Conservation (phyloP, 176 grass and related monocot species). For the Musa schizocarpa region DNA sequence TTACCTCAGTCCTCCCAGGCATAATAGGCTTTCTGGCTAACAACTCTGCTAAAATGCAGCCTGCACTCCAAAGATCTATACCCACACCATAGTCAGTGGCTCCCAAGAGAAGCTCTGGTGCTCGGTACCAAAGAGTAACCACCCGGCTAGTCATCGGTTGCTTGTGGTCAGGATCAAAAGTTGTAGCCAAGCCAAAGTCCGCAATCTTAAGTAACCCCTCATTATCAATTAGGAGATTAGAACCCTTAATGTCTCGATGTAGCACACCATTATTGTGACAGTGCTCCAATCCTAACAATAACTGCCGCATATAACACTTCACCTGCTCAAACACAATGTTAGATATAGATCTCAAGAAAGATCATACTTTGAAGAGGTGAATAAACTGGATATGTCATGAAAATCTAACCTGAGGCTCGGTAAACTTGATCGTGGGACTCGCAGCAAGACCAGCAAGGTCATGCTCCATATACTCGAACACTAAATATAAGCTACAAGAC, state of each 20-base stretch:
- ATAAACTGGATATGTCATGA: background rate
- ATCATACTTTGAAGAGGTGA: background rate
- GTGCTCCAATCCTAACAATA: constrained; percentile 13
- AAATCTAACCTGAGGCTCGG: constrained; percentile 16
- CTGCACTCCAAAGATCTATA: constrained; percentile 19
- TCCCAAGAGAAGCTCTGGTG: constrained; percentile 23
- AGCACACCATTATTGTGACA: constrained; percentile 20
- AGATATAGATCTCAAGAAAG: background rate
- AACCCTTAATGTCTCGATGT: constrained; percentile 23
- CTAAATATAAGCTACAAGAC: constrained; percentile 18
- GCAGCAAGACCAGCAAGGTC: constrained; percentile 20
- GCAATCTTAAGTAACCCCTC: constrained; percentile 16
- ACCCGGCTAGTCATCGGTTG: constrained; percentile 20
- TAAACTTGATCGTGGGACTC: constrained; percentile 8
- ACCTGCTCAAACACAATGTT: constrained; percentile 6
- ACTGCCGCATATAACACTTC: constrained; percentile 20
- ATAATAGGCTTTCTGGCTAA: constrained; percentile 18
- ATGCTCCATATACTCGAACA: constrained; percentile 22
- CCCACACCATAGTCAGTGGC: constrained; percentile 18
- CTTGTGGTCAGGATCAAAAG: constrained; percentile 13
- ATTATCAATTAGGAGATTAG: constrained; percentile 22
- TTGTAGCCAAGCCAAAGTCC: constrained; percentile 19
- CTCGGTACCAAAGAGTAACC: constrained; percentile 20
- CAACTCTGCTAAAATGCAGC: constrained; percentile 20
- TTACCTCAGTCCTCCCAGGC: constrained; percentile 19